Percentiles rank a stretch among this genome's conserved stretches.
These are phyloP conservation scores for Teratosphaeria nubilosa DNA, from an alignment of 2,329 filamentous ascomycete species.

Conservation along the genomic window DNA sequence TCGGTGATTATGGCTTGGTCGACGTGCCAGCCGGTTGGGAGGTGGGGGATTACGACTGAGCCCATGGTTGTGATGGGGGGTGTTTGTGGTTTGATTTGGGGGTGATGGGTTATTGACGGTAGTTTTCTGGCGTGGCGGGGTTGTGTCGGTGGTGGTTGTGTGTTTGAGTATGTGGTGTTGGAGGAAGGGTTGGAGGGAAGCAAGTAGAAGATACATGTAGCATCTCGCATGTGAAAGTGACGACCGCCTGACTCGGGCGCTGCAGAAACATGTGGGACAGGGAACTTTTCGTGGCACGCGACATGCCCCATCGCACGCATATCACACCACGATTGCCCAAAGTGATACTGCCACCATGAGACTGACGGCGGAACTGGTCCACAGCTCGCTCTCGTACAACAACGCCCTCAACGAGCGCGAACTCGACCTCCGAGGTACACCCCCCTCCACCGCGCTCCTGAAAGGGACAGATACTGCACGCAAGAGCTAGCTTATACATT, in stretches of 20 bases:
- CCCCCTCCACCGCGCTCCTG: conserved; percentile 41
- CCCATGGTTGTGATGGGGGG: conserved; percentile 43
- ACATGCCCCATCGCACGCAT: neutral
- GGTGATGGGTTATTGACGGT: no score
- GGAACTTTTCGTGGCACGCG: neutral
- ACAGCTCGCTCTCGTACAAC: conserved; percentile 91
- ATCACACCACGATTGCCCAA: neutral
- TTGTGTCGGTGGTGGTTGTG: neutral
- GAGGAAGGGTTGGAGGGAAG: neutral
- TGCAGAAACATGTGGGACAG: neutral
- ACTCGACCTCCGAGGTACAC: conserved; percentile 96
- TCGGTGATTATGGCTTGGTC: conserved; percentile 89
- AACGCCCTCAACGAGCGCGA: conserved; percentile 98
- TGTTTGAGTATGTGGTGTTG: neutral
- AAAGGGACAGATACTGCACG: conserved; percentile 96
- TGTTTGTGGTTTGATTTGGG: neutral
- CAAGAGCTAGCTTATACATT: conserved; percentile 32
- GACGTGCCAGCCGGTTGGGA: conserved; percentile 91
- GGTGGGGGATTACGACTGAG: conserved; percentile 84
- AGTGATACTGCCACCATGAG: conserved; percentile 54
- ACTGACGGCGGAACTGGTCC: conserved; percentile 90
- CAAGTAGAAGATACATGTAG: neutral
- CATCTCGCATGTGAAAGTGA: neutral
- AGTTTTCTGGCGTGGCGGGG: no score
- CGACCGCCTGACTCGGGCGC: neutral